Conservation (phyloP, 1,284 basidiomycete species). For the Pseudomicrostroma phylloplanum region DNA sequence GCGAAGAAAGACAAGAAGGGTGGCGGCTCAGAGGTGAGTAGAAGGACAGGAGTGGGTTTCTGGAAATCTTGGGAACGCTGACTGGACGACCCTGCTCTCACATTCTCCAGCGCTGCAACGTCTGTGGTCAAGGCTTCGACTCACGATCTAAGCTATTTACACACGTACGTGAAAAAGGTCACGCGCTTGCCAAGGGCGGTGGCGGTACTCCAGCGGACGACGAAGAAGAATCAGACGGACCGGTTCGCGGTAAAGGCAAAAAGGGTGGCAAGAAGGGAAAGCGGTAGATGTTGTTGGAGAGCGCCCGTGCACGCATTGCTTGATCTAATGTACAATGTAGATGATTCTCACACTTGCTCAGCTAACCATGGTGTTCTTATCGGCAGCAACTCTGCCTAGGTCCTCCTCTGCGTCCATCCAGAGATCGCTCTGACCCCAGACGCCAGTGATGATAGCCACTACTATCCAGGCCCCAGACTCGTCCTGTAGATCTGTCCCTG, state of each 20-base stretch:
- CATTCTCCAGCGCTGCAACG: slow-evolving; percentile 59
- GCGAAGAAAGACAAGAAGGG: slow-evolving; percentile 18
- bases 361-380: too few species aligned
- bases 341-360: too few species aligned
- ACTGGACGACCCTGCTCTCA: too few species aligned
- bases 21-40: slow-evolving; percentile 29
- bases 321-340: too few species aligned
- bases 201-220: slow-evolving; percentile 21
- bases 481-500: slow-evolving; percentile 47
- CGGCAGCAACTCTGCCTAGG: not conserved
- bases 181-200: slow-evolving; percentile 58
- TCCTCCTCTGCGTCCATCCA: slow-evolving; percentile 62
- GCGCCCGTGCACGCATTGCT: not conserved
- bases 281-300: not conserved
- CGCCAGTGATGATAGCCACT: slow-evolving; percentile 63
- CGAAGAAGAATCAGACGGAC: slow-evolving; percentile 19
- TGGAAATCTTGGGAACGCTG: too few species aligned
- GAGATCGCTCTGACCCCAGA: slow-evolving; percentile 81
- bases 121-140: slow-evolving; percentile 63
- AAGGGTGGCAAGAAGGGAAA: slow-evolving; percentile 9
- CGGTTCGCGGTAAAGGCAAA: slow-evolving; percentile 10
- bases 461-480: slow-evolving; percentile 76
- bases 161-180: slow-evolving; percentile 68
- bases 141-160: slow-evolving; percentile 73
- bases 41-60: too few species aligned